Evolutionary conservation across 2,329 filamentous ascomycete genomes (phyloP).

Genomic region (Aspergillus persii): DNA sequence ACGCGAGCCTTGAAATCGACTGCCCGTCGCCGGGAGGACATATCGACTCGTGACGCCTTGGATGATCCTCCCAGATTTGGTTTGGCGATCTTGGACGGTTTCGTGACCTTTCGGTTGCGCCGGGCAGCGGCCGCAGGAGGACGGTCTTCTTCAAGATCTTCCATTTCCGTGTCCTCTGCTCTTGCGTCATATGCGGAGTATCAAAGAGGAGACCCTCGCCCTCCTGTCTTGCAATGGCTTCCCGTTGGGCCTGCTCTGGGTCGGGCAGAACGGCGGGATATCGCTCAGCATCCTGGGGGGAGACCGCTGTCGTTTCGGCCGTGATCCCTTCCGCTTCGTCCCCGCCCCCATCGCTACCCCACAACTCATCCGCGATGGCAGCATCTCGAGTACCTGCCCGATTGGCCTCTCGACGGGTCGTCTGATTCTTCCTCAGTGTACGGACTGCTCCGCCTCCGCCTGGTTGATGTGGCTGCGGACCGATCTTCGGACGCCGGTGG

Average conservation of each 20-base stretch:
- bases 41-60: background rate
- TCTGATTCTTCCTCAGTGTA: constrained; percentile 1
- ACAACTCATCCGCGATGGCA: constrained; percentile 5
- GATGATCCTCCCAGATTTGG: background rate
- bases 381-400: constrained; percentile 7
- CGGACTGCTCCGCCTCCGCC: background rate
- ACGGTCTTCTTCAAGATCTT: constrained; percentile 1
- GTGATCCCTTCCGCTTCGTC: background rate
- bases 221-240: constrained; percentile 4
- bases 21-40: background rate
- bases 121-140: background rate
- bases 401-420: constrained; percentile 1
- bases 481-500: background rate
- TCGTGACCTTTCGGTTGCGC: background rate
- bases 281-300: constrained; percentile 3
- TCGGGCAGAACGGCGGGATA: constrained; percentile 1
- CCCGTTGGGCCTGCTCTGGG: constrained; percentile 3
- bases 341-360: background rate
- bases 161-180: constrained; percentile 1
- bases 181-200: background rate
- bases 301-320: background rate
- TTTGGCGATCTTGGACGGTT: background rate
- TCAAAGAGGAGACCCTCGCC: constrained; percentile 3
- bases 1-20: background rate
- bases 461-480: background rate